Conservation (phyloP, 768 basidiomycete species). For the Boletus reticulatus region DNA sequence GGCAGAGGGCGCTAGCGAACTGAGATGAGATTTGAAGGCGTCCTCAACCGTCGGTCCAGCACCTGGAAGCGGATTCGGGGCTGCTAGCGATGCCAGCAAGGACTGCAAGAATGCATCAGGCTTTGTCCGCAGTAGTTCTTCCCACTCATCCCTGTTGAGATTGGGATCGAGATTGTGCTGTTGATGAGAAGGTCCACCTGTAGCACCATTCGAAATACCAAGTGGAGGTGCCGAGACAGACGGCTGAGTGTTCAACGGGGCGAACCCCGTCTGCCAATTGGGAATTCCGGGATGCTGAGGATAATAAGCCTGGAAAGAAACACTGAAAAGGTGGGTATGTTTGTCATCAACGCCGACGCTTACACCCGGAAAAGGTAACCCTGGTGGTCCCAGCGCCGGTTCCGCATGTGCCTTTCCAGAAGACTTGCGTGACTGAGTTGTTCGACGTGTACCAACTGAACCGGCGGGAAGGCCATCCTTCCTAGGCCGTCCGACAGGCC, state of each 20-base stretch:
- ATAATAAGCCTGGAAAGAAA: constrained; percentile 28
- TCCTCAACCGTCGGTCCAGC: constrained; percentile 69
- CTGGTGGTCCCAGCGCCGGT: constrained; percentile 22
- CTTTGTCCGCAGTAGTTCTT: constrained; percentile 52
- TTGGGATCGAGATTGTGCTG: constrained; percentile 47
- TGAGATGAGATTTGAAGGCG: constrained; percentile 75
- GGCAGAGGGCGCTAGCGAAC: constrained; percentile 53
- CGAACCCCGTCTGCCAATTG: constrained; percentile 29
- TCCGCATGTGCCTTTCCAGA: constrained; percentile 27
- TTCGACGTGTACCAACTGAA: constrained; percentile 50
- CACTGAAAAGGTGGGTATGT: background rate
- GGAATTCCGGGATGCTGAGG: constrained; percentile 32
- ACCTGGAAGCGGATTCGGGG: constrained; percentile 60
- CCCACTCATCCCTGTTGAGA: constrained; percentile 63
- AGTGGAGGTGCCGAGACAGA: constrained; percentile 33
- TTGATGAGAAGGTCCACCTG: constrained; percentile 20
- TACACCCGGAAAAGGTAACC: constrained; percentile 33
- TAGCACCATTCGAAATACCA: constrained; percentile 31
- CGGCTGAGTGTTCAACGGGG: constrained; percentile 23
- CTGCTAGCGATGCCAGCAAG: constrained; percentile 55
- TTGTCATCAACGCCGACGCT: background rate
- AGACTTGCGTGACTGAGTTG: constrained; percentile 41
- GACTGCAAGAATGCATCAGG: constrained; percentile 56
- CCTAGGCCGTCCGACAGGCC: constrained; percentile 77
- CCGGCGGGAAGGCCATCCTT: constrained; percentile 83